Percentiles rank a stretch among this genome's conserved stretches.
phyloP scores from a whole-genome alignment of 306 rosid species.

The Vigna angularis region DNA sequence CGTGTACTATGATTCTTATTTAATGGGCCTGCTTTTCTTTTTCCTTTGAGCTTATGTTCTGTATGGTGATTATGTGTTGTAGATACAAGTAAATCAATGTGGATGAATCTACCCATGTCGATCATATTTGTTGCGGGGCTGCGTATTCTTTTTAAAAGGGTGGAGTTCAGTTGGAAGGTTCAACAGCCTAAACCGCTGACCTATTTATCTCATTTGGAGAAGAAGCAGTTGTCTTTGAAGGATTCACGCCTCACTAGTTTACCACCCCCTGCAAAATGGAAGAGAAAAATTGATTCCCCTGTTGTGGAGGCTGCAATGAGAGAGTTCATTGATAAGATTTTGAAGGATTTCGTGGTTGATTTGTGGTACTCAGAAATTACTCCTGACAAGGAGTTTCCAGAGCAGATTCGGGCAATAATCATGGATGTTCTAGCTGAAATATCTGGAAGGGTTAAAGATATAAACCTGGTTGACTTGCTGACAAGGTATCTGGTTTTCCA shows the following conservation, averaged over 20 bases:
- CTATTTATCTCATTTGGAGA: constrained; percentile 86
- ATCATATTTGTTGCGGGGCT: constrained; percentile 73
- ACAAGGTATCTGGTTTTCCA: constrained; percentile 67
- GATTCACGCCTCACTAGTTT: constrained; percentile 73
- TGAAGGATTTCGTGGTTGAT: constrained; percentile 92
- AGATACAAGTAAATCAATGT: constrained; percentile 97
- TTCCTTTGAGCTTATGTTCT: constrained; percentile 2
- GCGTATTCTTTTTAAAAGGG: constrained; percentile 68
- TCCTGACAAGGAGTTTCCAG: constrained; percentile 89
- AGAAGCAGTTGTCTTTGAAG: constrained; percentile 75
- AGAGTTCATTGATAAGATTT: constrained; percentile 74
- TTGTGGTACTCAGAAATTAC: constrained; percentile 89
- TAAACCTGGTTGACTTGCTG: constrained; percentile 91
- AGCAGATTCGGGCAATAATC: constrained; percentile 69
- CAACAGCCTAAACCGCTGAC: constrained; percentile 55
- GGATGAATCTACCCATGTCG: constrained; percentile 91
- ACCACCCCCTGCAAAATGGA: constrained; percentile 71
- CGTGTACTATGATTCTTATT: background rate
- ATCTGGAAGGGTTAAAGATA: constrained; percentile 73
- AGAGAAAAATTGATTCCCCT: constrained; percentile 84
- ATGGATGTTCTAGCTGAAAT: constrained; percentile 95
- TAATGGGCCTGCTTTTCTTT: background rate
- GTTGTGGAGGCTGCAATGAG: constrained; percentile 77
- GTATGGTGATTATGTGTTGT: constrained; percentile 25
- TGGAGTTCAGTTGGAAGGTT: constrained; percentile 85